phyloP scores from a whole-genome alignment of 306 rosid species.

The Nissolia schottii region DNA sequence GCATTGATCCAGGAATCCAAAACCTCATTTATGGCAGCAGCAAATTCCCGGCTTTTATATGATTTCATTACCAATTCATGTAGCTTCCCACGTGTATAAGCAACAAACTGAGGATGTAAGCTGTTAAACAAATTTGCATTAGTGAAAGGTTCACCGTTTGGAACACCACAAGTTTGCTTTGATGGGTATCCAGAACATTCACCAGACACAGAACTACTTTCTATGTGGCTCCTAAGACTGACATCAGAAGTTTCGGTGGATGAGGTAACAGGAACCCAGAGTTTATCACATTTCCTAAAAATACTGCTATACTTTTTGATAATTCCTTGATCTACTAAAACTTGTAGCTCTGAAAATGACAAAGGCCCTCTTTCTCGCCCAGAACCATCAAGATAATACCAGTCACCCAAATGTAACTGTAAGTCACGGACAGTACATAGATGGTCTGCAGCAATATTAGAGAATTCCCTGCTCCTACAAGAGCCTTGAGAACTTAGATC shows the following conservation, averaged over 20 bases:
- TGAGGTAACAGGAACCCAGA: slow-evolving; percentile 89
- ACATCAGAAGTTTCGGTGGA: slow-evolving; percentile 54
- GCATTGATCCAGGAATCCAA: slow-evolving; percentile 97
- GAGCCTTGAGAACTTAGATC: slow-evolving; percentile 57
- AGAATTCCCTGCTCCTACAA: slow-evolving; percentile 30
- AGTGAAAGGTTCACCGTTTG: slow-evolving; percentile 17
- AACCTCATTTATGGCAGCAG: slow-evolving; percentile 91
- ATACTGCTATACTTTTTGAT: slow-evolving; percentile 67
- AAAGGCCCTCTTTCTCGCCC: slow-evolving; percentile 95
- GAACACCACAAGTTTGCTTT: slow-evolving; percentile 33
- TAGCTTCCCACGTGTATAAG: slow-evolving; percentile 83
- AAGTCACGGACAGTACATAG: slow-evolving; percentile 62
- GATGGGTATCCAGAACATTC: no score
- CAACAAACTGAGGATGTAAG: slow-evolving; percentile 80
- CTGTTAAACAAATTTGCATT: slow-evolving; percentile 41
- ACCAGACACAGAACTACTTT: slow-evolving; percentile 36
- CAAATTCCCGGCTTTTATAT: slow-evolving; percentile 90
- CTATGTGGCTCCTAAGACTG: slow-evolving; percentile 28
- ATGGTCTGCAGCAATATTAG: slow-evolving; percentile 58
- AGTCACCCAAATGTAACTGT: slow-evolving; percentile 81
- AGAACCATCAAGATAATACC: slow-evolving; percentile 98
- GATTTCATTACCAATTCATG: slow-evolving; percentile 95
- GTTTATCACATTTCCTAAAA: slow-evolving; percentile 78
- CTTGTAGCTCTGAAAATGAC: slow-evolving; percentile 75
- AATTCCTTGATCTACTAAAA: slow-evolving; percentile 69